Base-by-base conservation (phyloP, 345 rosid species). In the Fremontodendron californicum region DNA sequence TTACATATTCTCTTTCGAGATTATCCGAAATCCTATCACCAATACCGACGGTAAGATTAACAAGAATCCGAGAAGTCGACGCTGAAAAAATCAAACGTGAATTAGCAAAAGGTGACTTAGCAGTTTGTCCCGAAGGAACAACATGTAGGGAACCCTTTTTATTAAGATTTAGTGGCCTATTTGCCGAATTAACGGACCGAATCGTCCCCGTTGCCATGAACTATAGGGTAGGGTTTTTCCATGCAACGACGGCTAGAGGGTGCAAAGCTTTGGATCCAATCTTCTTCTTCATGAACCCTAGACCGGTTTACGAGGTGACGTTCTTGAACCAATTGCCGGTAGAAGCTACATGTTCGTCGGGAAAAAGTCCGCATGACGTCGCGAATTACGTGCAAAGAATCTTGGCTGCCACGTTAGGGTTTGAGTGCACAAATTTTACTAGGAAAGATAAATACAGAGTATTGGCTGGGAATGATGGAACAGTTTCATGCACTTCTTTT, bases 191-290 rank as follows among this genome's bases (percentile, higher is more conserved):
- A 64, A 94, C 97, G 0, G 98, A 94, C 65, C 83, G 84, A 29
- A 93, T 95, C 2, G 98, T 95, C 3, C 98, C 98, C 0, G 99
- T 95, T 6, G 99, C 98, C 1, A 95, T 91, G 99, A 89, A 93
- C 70, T 93, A 95, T 21, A 73, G 91, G 78, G 97, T 91, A n/a
- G 95, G 92, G n/a, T 88, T 95, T 78, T 95, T 95, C 82, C 99
- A 95, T 62, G 97, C 98, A 58, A 95, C 98, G 2, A 95, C 99
- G 0, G 99, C 99, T 1, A 78, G 96, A 57, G 97, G 99, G 1
- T 95, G 99, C 87, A 95, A 95, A 48, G 96, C 88, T 8, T 73
- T 95, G 82, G 99, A 95, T 69, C 96, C 98, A 0, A 87, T 95
- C 5, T 93, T 93, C 85, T 93, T 91, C 88, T 90, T 90, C 85